These are phyloP conservation scores for Anisodus acutangulus DNA, from an alignment of 257 asterid genomes.

Conservation along the genomic window DNA sequence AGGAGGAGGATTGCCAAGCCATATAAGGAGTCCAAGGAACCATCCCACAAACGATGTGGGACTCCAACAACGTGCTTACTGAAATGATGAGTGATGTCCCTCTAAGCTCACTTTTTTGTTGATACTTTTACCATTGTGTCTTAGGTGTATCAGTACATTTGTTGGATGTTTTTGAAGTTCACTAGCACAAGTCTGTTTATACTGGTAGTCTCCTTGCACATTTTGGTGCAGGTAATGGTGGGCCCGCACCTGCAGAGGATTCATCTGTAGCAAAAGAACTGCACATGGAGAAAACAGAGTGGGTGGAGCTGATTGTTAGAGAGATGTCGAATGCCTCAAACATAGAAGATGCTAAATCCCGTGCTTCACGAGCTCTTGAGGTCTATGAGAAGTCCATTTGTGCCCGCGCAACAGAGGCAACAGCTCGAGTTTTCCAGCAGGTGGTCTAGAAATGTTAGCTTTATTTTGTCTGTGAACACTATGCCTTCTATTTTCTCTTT, in stretches of 20 bases:
- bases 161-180: background rate
- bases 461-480: conserved; percentile 1
- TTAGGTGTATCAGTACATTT: background rate
- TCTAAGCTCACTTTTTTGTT: conserved; percentile 15
- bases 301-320: conserved; percentile 56
- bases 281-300: conserved; percentile 42
- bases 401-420: conserved; percentile 55
- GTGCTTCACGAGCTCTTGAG: conserved; percentile 54
- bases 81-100: conserved; percentile 20
- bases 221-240: conserved; percentile 47
- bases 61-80: background rate
- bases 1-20: no score
- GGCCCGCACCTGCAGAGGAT: conserved; percentile 44
- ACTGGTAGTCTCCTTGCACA: conserved; percentile 36
- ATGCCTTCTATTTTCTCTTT: background rate
- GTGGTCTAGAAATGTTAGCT: conserved; percentile 40
- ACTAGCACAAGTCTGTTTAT: background rate
- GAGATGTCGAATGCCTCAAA: conserved; percentile 54
- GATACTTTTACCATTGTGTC: background rate
- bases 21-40: no score
- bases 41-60: no score
- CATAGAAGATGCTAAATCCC: conserved; percentile 54
- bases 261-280: conserved; percentile 32
- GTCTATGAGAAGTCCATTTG: conserved; percentile 51
- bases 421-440: conserved; percentile 68